Evolutionary conservation across 305 asterid species (phyloP).

Genomic region (Fraxinus dipetala): DNA sequence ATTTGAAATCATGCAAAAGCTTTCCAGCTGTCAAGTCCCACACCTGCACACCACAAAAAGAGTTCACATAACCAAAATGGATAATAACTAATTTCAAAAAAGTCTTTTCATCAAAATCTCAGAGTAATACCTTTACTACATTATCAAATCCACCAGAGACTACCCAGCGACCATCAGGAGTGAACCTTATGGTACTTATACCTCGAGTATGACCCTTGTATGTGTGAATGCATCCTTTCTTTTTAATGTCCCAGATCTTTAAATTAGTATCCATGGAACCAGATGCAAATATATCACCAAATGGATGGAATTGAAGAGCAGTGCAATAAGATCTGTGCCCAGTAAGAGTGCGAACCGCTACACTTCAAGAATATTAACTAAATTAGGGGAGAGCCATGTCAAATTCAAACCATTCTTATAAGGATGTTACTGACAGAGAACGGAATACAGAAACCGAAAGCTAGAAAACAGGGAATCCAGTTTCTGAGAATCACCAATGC

Average conservation of each 20-base stretch:
- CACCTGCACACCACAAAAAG: constrained; percentile 47
- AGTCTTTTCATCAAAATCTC: constrained; percentile 12
- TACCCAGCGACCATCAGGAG: constrained; percentile 99
- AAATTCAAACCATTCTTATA: not conserved
- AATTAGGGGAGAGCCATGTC: constrained; percentile 35
- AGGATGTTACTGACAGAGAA: constrained; percentile 13
- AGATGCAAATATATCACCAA: constrained; percentile 98
- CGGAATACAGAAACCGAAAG: constrained; percentile 5
- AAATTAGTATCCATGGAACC: constrained; percentile 99
- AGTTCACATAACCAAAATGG: constrained; percentile 20
- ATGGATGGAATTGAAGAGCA: constrained; percentile 95
- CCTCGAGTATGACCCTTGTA: constrained; percentile 98
- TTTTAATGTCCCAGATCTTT: constrained; percentile 96
- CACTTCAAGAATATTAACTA: constrained; percentile 50
- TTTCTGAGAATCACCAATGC: not conserved
- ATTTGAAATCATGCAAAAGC: constrained; percentile 89
- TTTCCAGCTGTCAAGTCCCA: constrained; percentile 99
- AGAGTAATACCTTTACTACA: constrained; percentile 72
- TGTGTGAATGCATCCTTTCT: constrained; percentile 96
- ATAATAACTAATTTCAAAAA: constrained; percentile 1
- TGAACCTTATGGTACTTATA: constrained; percentile 79
- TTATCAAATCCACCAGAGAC: constrained; percentile 98
- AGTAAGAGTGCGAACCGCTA: constrained; percentile 93
- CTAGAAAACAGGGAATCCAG: not conserved
- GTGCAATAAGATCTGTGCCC: constrained; percentile 99